These are phyloP conservation scores for Clonostachys byssicola DNA, from an alignment of 2,329 filamentous ascomycete genomes.

Conservation along the genomic window DNA sequence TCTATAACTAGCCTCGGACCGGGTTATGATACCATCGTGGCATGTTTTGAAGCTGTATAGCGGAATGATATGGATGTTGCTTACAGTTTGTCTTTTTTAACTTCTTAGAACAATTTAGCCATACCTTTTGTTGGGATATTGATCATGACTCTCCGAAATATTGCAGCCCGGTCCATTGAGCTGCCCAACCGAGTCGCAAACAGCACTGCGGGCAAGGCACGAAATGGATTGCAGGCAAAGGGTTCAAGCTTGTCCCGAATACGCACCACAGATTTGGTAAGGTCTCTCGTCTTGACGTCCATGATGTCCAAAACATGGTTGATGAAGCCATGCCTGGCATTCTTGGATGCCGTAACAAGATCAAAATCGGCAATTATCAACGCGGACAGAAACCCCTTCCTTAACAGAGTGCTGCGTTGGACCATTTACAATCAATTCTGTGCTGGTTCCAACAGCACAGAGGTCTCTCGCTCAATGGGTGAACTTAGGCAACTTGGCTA, in stretches of 20 bases:
- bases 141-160: no score
- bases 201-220: no score
- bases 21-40: no score
- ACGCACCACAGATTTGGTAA: conserved; percentile 11
- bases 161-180: no score
- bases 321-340: conserved; percentile 13
- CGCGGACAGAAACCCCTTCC: conserved; percentile 29
- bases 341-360: conserved; percentile 12
- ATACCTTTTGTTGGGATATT: no score
- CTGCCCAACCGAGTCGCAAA: no score
- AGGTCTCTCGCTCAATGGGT: conserved; percentile 38
- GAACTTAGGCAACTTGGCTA: conserved; percentile 43
- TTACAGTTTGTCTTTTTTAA: no score
- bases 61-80: no score
- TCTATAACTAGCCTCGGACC: no score
- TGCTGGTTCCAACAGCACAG: conserved; percentile 41
- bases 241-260: conserved; percentile 8
- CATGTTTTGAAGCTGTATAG: no score
- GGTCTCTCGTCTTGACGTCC: conserved; percentile 16
- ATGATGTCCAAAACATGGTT: conserved; percentile 16
- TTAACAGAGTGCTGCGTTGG: conserved; percentile 36
- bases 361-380: conserved; percentile 33
- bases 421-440: conserved; percentile 54
- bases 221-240: no score
- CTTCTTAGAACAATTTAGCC: no score